Base-by-base conservation (phyloP, 768 basidiomycete genomes). In the Mycena capillaripes region DNA sequence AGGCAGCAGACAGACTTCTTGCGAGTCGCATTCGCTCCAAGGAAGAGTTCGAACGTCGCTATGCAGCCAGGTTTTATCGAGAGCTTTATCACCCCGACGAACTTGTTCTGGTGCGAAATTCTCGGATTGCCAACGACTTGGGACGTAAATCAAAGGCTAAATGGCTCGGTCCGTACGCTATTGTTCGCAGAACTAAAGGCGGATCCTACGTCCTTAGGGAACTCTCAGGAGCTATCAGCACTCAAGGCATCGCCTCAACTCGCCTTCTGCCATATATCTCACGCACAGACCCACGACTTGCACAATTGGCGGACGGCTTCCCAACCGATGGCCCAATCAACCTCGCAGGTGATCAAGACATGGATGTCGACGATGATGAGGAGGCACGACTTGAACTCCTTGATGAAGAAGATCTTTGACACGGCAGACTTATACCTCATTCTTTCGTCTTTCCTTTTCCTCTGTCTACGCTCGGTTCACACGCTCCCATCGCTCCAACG, bases 91-190 rank as follows among this genome's bases (percentile, higher is more conserved):
- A 27, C 2, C 36, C 57, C 0, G 38, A 59, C 16, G 57, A 59
- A 59, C 21, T 59, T 6, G 57, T 59, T 1, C 25, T 59, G 2
- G 57, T 59, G 2, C 57, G 57, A 27, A 59, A 59, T 9, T 59
- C 57, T 2, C 23, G 57, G 5, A 59, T 59, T 10, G 57, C 57
- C 9, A 40, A 40, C 19, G 57, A 59, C 16, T 10, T 59, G 0
- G 59, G 58, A 5, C 36, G 48, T 0, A 69, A 69, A 12, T 5
- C 46, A 0, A 61, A 53, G 11, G 7, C 25, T 0, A 69, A 69
- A 42, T 69, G 59, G 57, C 48, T 69, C 3, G 67, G 67, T 11
- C 67, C 67, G 0, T 69, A 69, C 9, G 67, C 59, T 4, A 21
- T 69, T 16, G 67, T 69, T 16, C 58, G 66, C 0, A 44, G 66